Conservation (phyloP, 2,329 filamentous ascomycete genomes). For the Colletotrichum sidae region DNA sequence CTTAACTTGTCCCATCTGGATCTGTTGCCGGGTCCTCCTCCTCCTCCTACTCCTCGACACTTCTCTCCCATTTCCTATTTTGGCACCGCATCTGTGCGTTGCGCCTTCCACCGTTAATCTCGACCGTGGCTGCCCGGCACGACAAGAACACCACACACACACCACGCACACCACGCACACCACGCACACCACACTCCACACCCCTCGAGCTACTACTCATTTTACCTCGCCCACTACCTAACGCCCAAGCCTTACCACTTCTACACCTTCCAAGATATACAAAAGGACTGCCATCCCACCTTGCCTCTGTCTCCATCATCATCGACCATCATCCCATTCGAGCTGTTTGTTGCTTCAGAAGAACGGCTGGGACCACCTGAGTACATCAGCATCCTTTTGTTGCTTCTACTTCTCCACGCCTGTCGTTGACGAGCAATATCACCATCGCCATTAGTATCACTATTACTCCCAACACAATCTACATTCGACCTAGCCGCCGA, state of each 20-base stretch:
- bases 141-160: constrained; percentile 9
- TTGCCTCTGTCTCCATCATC: constrained; percentile 18
- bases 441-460: background rate
- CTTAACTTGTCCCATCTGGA: constrained; percentile 42
- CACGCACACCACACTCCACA: constrained; percentile 31
- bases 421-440: constrained; percentile 36
- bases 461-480: background rate
- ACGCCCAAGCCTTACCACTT: constrained; percentile 32
- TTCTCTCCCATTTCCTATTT: constrained; percentile 54
- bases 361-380: constrained; percentile 37
- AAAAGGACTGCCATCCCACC: constrained; percentile 39
- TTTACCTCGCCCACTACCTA: constrained; percentile 15
- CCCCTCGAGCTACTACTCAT: background rate
- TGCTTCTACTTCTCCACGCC: constrained; percentile 29
- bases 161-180: constrained; percentile 11
- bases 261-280: constrained; percentile 29
- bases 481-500: constrained; percentile 12
- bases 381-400: constrained; percentile 31
- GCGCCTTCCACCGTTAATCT: constrained; percentile 46
- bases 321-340: constrained; percentile 37
- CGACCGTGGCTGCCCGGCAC: constrained; percentile 25
- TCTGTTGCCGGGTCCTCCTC: constrained; percentile 41
- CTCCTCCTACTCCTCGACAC: constrained; percentile 41
- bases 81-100: constrained; percentile 49
- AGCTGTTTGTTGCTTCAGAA: constrained; percentile 38